Evolutionary conservation across 306 rosid genomes (phyloP), one percentile per base, ranked within the genome.

Genomic region (Geum urbanum): DNA sequence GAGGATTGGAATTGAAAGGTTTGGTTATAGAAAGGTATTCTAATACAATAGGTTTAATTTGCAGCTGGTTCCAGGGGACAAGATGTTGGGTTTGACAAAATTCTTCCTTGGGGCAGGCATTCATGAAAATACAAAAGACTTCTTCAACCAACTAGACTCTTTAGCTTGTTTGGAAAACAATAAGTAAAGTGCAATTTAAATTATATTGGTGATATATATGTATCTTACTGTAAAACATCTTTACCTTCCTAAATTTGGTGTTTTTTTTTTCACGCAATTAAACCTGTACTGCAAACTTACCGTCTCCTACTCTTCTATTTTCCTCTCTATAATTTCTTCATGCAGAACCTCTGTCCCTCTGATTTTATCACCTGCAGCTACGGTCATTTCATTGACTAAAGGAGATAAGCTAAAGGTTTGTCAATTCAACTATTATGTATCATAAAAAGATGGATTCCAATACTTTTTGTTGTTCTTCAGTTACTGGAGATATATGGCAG

Each of bases 61-160:
- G 67, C 90, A 95, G n/a, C n/a, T n/a, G 99, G 83, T 95, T 71
- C 83, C 89, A 35, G 95, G 85, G 46, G 88, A 91, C 70, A 84
- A 70, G 84, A 80, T 95, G 63, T 82, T 91, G 83, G 99, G 99
- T 73, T 81, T 95, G 78, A 91, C 99, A 62, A 87, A 86, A 65
- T 91, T 91, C 83, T 87, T 95, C 76, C 89, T 95, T 61, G 92
- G 95, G 68, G 80, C 89, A 57, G 99, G 99, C 74, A 72, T 91
- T 83, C 99, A 96, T 40, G 97, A 97, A 67, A 88, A 91, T 86
- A 72, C 92, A 46, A 89, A 85, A 70, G 97, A 91, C 78, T 89
- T 95, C 59, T 95, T 89, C 79, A 60, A 91, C 80, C 99, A 95
- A 82, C 73, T 95, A 71, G 96, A 95, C 71, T 84, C 96, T 35